These are phyloP conservation scores for Starmera caribaea DNA, from an alignment of 805 yeast species.

Conservation along the genomic window DNA sequence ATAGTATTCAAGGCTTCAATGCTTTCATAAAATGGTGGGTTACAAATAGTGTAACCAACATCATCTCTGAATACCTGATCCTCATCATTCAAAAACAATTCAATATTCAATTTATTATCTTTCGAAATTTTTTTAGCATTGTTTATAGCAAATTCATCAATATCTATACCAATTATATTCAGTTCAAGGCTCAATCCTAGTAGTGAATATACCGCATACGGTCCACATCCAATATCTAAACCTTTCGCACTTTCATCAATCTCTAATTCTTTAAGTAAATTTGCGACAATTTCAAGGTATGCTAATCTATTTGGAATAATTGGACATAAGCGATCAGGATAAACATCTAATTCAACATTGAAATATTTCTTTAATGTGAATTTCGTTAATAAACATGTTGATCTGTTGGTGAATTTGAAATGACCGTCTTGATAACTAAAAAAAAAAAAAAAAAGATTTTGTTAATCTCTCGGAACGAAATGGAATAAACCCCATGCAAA, in stretches of 20 bases:
- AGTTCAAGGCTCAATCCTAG: slow-evolving; percentile 21
- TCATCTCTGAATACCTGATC: slow-evolving; percentile 6
- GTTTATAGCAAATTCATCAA: slow-evolving; percentile 24
- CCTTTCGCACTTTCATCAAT: slow-evolving; percentile 10
- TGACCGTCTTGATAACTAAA: neutral
- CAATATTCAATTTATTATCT: slow-evolving; percentile 16
- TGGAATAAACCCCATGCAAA: too few relatives aligned
- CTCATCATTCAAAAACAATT: slow-evolving; percentile 4
- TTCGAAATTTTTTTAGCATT: slow-evolving; percentile 20
- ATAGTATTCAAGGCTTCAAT: slow-evolving; percentile 21
- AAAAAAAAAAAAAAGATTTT: neutral
- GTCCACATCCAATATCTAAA: slow-evolving; percentile 43
- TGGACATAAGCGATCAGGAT: slow-evolving; percentile 10
- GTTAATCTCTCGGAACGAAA: too few relatives aligned
- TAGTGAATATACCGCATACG: slow-evolving; percentile 36
- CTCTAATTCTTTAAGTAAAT: slow-evolving; percentile 7
- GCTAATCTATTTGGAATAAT: slow-evolving; percentile 9
- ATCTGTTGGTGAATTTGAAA: neutral
- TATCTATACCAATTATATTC: slow-evolving; percentile 33
- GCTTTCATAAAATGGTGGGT: slow-evolving; percentile 42
- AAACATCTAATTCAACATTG: slow-evolving; percentile 2
- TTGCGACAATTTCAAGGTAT: slow-evolving; percentile 5
- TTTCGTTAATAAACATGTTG: slow-evolving; percentile 7
- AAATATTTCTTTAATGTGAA: slow-evolving; percentile 7
- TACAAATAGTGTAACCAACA: slow-evolving; percentile 32